Evolutionary conservation across 768 basidiomycete genomes (phyloP), one percentile per base, ranked within the genome.

Genomic region (Termitomyces sp.): DNA sequence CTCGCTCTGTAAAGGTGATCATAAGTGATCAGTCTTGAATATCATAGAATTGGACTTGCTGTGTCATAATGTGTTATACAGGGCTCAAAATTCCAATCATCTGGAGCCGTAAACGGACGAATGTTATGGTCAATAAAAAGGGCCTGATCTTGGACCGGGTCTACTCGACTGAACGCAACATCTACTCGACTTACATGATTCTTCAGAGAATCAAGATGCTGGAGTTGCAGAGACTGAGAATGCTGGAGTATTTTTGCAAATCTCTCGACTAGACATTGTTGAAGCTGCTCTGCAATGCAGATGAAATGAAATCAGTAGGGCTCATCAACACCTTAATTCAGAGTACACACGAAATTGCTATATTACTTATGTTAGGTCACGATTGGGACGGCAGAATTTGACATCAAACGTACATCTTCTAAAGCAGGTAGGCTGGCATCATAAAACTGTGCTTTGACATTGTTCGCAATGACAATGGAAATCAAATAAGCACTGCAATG

Each of bases 81-180:
- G 14, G 90, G 87, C 65, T 93, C 90, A 62, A 92, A 93, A 42
- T 58, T 68, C 85, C 82, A 90, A 64, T 90, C 84, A 11, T 61
- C 63, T 9, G 91, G 89, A 11, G 78, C 68, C 30, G 70, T 73
- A 65, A 92, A 93, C 2, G 80, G 76, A 34, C 85, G 75, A 35
- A 82, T 66, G 64, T 93, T 93, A 63, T 85, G 75, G 53, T 85
- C 77, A 28, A 91, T 79, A 71, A 86, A 93, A 30, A 91, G 70
- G 46, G 72, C 75, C 64, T 91, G 86, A 60, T 93, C 91, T 61
- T 77, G 74, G 21, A 68, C 62, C 14, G 83, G 72, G 58, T 85
- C 73, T 9, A 93, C 76, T 30, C 73, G 70, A 22, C 65, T 70
- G 32, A 91, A 70, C 11, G 78, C 76, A 1, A 62, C 60, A 56